Conservation (phyloP, 352 stramenopile genomes). For the Aphanomyces cochlioides region DNA sequence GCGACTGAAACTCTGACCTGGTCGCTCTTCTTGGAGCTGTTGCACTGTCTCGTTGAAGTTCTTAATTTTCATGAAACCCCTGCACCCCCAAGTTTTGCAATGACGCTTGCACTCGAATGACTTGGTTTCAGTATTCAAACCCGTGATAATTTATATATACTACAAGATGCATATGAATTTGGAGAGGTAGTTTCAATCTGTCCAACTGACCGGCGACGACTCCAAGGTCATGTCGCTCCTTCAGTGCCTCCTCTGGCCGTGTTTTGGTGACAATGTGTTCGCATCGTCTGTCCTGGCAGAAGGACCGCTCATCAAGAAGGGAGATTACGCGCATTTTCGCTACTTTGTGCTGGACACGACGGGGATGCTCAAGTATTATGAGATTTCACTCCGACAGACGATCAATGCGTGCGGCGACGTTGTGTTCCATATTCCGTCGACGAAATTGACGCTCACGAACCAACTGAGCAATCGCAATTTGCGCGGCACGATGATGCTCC, state of each 20-base stretch:
- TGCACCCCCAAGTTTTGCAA: too few species aligned
- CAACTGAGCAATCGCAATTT: slow-evolving; percentile 46
- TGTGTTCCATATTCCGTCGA: slow-evolving; percentile 18
- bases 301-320: slow-evolving; percentile 78
- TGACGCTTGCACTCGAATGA: not conserved
- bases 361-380: slow-evolving; percentile 83
- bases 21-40: too few species aligned
- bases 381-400: slow-evolving; percentile 52
- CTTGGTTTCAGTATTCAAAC: not conserved
- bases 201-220: not conserved
- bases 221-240: slow-evolving; percentile 6
- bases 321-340: slow-evolving; percentile 82
- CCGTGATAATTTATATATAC: not conserved
- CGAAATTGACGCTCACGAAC: slow-evolving; percentile 62
- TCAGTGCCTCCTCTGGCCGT: not conserved
- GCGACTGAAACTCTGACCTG: too few species aligned
- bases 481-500: slow-evolving; percentile 81
- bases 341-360: slow-evolving; percentile 84
- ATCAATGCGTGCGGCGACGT: slow-evolving; percentile 28
- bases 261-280: slow-evolving; percentile 20
- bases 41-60: too few species aligned
- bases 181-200: not conserved
- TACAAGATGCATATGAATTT: not conserved
- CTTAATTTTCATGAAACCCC: too few species aligned
- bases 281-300: slow-evolving; percentile 34